Percentiles rank a stretch among this genome's conserved stretches.
Conservation (phyloP, 306 rosid species). For the Herpetospermum pedunculosum region DNA sequence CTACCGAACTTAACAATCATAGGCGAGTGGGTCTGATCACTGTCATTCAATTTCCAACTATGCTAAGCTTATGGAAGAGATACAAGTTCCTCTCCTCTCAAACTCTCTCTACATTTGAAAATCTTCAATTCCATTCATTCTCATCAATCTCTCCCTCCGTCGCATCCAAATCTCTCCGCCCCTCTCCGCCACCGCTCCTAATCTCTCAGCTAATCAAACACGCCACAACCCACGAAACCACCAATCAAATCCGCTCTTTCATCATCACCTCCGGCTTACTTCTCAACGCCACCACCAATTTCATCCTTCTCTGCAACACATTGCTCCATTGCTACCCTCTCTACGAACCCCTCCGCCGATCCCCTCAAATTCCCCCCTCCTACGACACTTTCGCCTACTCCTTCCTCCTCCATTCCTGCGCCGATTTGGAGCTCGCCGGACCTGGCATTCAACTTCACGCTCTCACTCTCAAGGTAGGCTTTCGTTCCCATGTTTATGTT, state of each 20-base stretch:
- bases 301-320: conserved; percentile 37
- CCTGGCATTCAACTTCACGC: conserved; percentile 46
- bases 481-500: conserved; percentile 45
- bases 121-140: background rate
- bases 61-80: background rate
- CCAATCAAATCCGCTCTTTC: conserved; percentile 41
- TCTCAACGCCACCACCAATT: conserved; percentile 12
- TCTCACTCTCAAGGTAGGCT: conserved; percentile 44
- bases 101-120: background rate
- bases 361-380: background rate
- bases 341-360: background rate
- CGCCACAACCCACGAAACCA: conserved; percentile 17
- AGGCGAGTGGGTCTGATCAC: background rate
- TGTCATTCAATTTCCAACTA: background rate
- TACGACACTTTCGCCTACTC: conserved; percentile 48
- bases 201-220: conserved; percentile 37
- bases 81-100: background rate
- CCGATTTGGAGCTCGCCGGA: conserved; percentile 5
- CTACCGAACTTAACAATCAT: background rate
- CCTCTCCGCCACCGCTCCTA: conserved; percentile 27
- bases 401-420: conserved; percentile 44
- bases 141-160: background rate
- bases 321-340: conserved; percentile 36
- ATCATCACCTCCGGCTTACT: conserved; percentile 40
- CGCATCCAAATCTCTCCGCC: conserved; percentile 1